A percentile compares a stretch with the other conserved stretches of the same genome.
phyloP scores from a whole-genome alignment of 2,329 filamentous ascomycete genomes.

The Pyrenophora seminiperda region DNA sequence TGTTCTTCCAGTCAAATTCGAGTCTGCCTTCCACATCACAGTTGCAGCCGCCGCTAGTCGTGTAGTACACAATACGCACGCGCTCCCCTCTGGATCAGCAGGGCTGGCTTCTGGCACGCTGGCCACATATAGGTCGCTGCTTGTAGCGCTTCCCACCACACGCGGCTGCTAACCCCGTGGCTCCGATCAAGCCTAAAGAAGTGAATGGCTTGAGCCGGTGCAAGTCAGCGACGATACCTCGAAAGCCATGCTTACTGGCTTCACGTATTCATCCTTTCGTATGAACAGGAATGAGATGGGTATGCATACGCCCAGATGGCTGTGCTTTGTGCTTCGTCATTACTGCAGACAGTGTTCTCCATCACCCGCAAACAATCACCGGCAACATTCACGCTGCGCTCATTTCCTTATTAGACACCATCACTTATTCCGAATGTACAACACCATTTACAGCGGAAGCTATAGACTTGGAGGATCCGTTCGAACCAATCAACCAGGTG shows the following conservation, averaged over 20 bases:
- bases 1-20: background rate
- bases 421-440: no score
- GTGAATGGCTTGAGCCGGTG: background rate
- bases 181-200: background rate
- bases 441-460: no score
- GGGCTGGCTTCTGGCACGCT: background rate
- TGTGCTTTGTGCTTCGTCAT: no score
- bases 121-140: background rate
- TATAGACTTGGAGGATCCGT: no score
- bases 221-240: background rate
- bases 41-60: slow-evolving; percentile 4
- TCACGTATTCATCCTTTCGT: no score
- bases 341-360: no score
- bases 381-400: no score
- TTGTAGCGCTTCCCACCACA: background rate
- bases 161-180: background rate
- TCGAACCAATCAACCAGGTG: no score
- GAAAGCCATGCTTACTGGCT: background rate
- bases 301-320: no score
- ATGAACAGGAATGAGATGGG: no score
- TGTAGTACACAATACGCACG: slow-evolving; percentile 4
- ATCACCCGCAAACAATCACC: no score
- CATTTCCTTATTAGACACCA: no score
- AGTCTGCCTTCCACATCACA: background rate
- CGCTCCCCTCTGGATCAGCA: slow-evolving; percentile 2